Conservation (phyloP, 2,329 filamentous ascomycete genomes). For the Alternaria triticimaculans region DNA sequence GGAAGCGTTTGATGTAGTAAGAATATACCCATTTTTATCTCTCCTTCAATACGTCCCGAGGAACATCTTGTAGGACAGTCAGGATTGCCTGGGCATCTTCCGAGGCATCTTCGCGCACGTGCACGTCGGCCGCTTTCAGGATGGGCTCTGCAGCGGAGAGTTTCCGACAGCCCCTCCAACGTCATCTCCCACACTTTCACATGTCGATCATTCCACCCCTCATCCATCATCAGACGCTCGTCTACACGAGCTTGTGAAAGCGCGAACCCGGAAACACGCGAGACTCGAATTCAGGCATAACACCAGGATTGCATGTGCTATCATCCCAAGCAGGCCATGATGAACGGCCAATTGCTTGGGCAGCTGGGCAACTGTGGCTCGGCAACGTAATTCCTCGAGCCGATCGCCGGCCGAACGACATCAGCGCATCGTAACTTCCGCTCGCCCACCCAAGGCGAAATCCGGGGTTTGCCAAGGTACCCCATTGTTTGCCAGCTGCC, state of each 20-base stretch:
- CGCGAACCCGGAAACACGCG: background rate
- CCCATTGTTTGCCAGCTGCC: constrained; percentile 8
- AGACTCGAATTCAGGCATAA: background rate
- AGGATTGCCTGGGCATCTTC: background rate
- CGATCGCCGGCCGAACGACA: constrained; percentile 40
- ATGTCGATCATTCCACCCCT: constrained; percentile 24
- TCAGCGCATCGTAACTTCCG: constrained; percentile 36
- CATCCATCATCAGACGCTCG: constrained; percentile 8
- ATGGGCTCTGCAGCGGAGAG: constrained; percentile 25
- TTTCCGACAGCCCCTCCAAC: constrained; percentile 29
- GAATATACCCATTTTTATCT: constrained; percentile 30
- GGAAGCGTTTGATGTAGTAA: constrained; percentile 13
- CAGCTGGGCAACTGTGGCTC: constrained; percentile 1
- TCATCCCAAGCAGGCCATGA: background rate
- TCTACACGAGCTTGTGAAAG: constrained; percentile 26
- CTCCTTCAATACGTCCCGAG: constrained; percentile 15
- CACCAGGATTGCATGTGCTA: background rate
- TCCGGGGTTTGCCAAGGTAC: constrained; percentile 33
- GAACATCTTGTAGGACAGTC: background rate
- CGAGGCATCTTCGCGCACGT: constrained; percentile 30
- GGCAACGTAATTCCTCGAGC: constrained; percentile 29
- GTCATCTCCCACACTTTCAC: constrained; percentile 42
- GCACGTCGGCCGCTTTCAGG: constrained; percentile 27
- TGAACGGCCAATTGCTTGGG: constrained; percentile 1
- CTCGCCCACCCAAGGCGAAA: constrained; percentile 41